Conservation (phyloP, 2,329 filamentous ascomycete genomes). For the Diaporthe nobilis region DNA sequence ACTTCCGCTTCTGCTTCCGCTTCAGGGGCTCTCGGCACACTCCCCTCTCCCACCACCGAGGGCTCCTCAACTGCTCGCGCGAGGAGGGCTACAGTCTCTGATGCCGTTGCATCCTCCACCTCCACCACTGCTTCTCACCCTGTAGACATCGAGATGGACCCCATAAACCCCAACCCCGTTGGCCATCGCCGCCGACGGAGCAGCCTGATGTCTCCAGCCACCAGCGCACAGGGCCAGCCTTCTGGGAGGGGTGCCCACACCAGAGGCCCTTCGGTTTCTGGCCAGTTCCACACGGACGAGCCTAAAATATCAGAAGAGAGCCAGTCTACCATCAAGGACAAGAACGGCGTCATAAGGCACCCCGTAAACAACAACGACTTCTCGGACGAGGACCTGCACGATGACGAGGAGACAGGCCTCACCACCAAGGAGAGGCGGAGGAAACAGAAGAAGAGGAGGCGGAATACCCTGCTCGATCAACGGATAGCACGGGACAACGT, state of each 20-base stretch:
- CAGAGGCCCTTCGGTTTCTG: constrained; percentile 48
- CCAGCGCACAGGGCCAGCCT: constrained; percentile 43
- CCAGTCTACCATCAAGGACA: constrained; percentile 42
- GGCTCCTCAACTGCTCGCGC: constrained; percentile 33
- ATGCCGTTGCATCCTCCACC: constrained; percentile 39
- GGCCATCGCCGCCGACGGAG: constrained; percentile 70
- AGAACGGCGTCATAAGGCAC: constrained; percentile 40
- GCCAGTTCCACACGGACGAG: constrained; percentile 53
- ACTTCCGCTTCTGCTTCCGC: constrained; percentile 22
- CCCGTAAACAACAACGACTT: constrained; percentile 60
- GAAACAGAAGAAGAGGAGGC: constrained; percentile 75
- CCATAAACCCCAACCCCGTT: constrained; percentile 56
- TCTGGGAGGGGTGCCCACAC: constrained; percentile 47
- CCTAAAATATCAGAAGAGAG: constrained; percentile 63
- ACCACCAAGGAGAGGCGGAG: constrained; percentile 80
- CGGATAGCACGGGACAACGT: constrained; percentile 74
- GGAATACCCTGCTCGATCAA: constrained; percentile 79
- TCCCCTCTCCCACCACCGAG: constrained; percentile 33
- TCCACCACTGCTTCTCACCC: constrained; percentile 39
- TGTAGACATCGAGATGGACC: constrained; percentile 70
- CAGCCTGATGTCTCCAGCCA: constrained; percentile 62
- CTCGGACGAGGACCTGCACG: constrained; percentile 80
- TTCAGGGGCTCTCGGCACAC: constrained; percentile 16
- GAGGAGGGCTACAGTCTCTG: constrained; percentile 41
- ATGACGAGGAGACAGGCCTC: constrained; percentile 92